Evolutionary conservation across 192 early-diverging fungal genomes (phyloP).

Genomic region (Backusella parvicylindrica): DNA sequence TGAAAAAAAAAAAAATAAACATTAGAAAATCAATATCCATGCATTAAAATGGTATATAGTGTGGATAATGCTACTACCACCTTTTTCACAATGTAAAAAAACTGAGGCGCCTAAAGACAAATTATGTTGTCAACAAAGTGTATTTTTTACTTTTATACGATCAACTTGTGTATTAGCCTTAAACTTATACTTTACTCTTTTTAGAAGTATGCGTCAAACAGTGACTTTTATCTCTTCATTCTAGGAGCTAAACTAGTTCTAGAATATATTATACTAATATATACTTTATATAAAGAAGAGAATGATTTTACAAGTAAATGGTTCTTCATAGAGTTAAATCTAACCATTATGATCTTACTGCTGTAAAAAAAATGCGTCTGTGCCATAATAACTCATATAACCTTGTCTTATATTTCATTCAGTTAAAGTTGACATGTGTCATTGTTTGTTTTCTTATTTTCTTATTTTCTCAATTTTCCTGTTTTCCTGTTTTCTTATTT

Average conservation of each 20-base stretch:
- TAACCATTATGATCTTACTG: neutral
- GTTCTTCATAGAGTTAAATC: neutral
- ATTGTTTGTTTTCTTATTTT: neutral
- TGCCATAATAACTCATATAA: neutral
- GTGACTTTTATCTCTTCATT: neutral
- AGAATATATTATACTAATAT: neutral
- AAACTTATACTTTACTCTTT: neutral
- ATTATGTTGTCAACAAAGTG: neutral
- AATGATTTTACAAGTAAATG: neutral
- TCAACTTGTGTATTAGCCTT: neutral
- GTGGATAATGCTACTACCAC: neutral
- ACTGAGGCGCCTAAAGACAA: neutral
- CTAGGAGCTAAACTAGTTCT: neutral
- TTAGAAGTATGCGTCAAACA: neutral
- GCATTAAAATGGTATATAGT: no score
- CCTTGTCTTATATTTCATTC: neutral
- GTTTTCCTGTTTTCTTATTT: neutral
- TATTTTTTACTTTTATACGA: neutral
- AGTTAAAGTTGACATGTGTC: neutral
- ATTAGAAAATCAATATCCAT: neutral
- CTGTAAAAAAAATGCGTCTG: neutral
- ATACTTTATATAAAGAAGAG: neutral
- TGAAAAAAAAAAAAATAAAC: neutral
- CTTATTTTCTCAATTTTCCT: neutral
- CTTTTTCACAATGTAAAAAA: neutral